Conservation (phyloP, 306 rosid species). For the Cucurbita maxima region DNA sequence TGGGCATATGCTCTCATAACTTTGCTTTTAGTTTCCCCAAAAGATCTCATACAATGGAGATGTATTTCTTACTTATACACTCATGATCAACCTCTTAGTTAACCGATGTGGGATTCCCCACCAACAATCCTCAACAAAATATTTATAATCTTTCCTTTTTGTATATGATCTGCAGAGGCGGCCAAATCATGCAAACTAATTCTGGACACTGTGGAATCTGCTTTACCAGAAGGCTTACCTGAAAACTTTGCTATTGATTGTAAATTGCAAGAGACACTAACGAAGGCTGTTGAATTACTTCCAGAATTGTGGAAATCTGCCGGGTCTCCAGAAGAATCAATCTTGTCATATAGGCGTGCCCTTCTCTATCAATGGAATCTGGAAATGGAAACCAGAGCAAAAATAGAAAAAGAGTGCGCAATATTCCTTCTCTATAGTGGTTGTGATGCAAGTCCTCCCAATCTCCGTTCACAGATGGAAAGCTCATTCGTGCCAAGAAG, state of each 20-base stretch:
- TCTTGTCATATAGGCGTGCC: constrained; percentile 56
- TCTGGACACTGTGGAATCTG: constrained; percentile 69
- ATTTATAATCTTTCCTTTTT: neutral
- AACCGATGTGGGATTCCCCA: too few species aligned
- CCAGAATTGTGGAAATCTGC: constrained; percentile 78
- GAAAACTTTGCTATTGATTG: constrained; percentile 43
- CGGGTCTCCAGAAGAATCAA: constrained; percentile 51
- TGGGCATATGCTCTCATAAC: too few species aligned
- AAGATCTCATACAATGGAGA: too few species aligned
- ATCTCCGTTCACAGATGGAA: constrained; percentile 64
- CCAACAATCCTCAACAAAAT: too few species aligned
- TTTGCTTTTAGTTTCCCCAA: too few species aligned
- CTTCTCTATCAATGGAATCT: constrained; percentile 72
- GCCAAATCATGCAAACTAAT: constrained; percentile 70
- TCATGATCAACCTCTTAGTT: too few species aligned
- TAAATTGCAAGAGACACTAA: constrained; percentile 57
- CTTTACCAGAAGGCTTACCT: constrained; percentile 75
- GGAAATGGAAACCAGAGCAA: constrained; percentile 37
- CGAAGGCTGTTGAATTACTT: constrained; percentile 58
- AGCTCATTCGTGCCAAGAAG: constrained; percentile 76
- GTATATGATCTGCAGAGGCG: constrained; percentile 42
- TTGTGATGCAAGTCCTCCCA: constrained; percentile 66
- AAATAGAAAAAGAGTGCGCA: constrained; percentile 65
- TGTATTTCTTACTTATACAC: too few species aligned
- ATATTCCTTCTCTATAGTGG: constrained; percentile 78